Evolutionary conservation across 257 asterid species (phyloP).

Genomic region (Fraxinus americana): DNA sequence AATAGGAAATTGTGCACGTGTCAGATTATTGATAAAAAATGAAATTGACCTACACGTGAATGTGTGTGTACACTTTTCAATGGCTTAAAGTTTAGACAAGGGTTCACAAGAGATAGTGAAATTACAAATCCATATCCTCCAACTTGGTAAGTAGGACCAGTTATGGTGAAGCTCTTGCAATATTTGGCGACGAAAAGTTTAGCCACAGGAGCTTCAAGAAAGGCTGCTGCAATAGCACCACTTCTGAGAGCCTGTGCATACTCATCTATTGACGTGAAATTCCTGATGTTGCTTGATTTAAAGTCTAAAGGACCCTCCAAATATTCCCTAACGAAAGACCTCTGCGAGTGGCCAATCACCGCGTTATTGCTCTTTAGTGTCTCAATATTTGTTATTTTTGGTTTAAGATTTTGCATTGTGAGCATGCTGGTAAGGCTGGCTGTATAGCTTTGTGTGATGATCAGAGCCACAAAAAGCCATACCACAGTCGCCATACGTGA

Average conservation of each 20-base stretch:
- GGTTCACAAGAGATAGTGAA: neutral
- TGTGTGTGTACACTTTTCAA: too few relatives aligned
- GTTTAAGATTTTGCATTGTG: constrained; percentile 33
- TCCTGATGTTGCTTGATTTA: constrained; percentile 14
- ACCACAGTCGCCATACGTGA: constrained; percentile 42
- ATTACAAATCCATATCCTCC: constrained; percentile 55
- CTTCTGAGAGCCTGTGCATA: constrained; percentile 29
- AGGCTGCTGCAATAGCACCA: constrained; percentile 38
- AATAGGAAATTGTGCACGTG: too few relatives aligned
- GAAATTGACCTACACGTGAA: too few relatives aligned
- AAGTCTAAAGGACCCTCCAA: constrained; percentile 25
- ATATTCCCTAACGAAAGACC: constrained; percentile 30
- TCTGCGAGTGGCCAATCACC: constrained; percentile 25
- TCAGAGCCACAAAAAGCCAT: constrained; percentile 43
- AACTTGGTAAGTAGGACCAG: constrained; percentile 42
- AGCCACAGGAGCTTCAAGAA: constrained; percentile 41
- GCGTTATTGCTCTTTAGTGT: constrained; percentile 30
- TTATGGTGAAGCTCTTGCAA: constrained; percentile 41
- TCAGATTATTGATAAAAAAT: too few relatives aligned
- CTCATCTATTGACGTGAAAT: constrained; percentile 12
- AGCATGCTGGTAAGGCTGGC: constrained; percentile 50
- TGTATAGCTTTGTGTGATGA: constrained; percentile 49
- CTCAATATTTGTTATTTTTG: constrained; percentile 35
- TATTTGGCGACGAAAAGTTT: constrained; percentile 39
- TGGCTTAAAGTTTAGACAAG: too few relatives aligned